phyloP scores from a whole-genome alignment of 2,329 filamentous ascomycete genomes.

The Akanthomyces uredinophilus region DNA sequence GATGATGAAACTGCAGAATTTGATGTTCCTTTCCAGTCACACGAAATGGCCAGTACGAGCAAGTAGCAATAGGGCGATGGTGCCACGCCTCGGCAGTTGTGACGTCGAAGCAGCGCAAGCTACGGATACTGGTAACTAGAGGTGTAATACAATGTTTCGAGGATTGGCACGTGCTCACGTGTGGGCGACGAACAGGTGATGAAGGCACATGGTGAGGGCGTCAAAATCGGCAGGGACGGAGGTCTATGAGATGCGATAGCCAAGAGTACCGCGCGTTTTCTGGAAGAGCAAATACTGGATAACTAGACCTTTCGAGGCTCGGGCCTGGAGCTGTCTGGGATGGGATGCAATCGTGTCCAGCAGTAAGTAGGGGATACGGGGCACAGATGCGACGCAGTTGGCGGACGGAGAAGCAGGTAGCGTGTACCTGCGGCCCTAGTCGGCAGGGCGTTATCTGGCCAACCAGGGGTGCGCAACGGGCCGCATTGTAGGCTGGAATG shows the following conservation, averaged over 20 bases:
- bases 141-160: neutral
- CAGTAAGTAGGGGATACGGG: neutral
- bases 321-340: neutral
- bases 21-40: too few species aligned
- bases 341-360: too few species aligned
- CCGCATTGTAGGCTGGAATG: constrained; percentile 7
- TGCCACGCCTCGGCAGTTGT: constrained; percentile 12
- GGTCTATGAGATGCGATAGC: neutral
- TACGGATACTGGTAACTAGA: neutral
- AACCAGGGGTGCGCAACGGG: constrained; percentile 3
- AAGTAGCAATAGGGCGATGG: neutral
- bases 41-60: neutral
- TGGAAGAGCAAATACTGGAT: neutral
- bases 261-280: neutral
- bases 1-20: neutral
- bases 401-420: neutral
- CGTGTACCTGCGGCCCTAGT: neutral
- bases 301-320: neutral
- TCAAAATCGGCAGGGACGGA: neutral
- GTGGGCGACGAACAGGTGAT: constrained; percentile 1
- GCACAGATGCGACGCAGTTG: neutral
- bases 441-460: constrained; percentile 5
- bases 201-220: neutral
- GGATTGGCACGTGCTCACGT: constrained; percentile 9
- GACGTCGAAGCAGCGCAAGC: neutral